Base-by-base conservation (phyloP, 352 stramenopile species). In the Hyaloperonospora arabidopsidis region DNA sequence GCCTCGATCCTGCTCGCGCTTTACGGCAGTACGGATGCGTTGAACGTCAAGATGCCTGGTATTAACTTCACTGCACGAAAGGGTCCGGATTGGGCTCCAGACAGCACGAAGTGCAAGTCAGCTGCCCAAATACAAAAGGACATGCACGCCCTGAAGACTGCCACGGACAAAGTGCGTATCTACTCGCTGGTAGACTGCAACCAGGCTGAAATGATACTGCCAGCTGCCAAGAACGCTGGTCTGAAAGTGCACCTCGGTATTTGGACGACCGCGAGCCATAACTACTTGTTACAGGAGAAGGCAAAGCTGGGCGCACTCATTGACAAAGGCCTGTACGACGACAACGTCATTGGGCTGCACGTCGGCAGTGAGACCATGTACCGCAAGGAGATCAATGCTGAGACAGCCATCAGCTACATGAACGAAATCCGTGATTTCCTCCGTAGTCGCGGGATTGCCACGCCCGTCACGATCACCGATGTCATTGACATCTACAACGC, bases 11-110 rank as follows among this genome's bases (percentile, higher is more conserved):
- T 64, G 45, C 39, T 71, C 34, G n/a, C 67, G 40, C 32, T 57
- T 17, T 19, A 39, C 2, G 39, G 39, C 19, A 35, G 22, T 23
- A 34, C 48, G 19, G 49, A 79, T 19, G 68, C 61, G 38, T 59
- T 80, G 41, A 77, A 79, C 48, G 72, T 84, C 43, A 74, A 67
- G 29, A 65, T 90, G 50, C 70, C 76, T 23, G 78, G 80, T n/a
- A 60, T 87, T 54, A 88, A 90, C 68, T 90, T 88, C 67, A 87
- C 84, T 66, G 65, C 74, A 15, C 76, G 77, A 40, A 84, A 76
- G 48, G 74, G 63, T 0, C 62, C 68, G 2, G 76, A 87, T 45
- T 87, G 73, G 73, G 59, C 56, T 0, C 5, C 70, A 4, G 40
- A 65, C 11, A 63, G 49, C 15, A 14, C 66, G 28, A 63, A 61